These are phyloP conservation scores for Leptographium lundbergii DNA, from an alignment of 2,329 filamentous ascomycete genomes.

Conservation along the genomic window DNA sequence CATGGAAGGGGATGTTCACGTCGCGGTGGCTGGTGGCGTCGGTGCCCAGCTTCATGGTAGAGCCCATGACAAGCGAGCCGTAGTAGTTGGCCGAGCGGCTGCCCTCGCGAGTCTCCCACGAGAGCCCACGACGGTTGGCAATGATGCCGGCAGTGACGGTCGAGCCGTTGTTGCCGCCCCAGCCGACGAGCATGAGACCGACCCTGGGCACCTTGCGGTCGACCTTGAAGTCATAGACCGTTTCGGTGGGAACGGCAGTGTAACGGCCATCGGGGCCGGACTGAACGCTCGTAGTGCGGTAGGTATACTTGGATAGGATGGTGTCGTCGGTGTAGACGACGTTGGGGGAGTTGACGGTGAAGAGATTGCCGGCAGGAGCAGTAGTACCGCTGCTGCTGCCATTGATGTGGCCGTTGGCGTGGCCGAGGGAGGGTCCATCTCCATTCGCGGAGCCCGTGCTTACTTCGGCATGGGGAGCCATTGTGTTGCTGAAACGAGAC, in stretches of 20 bases:
- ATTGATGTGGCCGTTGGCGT: slow-evolving; percentile 16
- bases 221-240: slow-evolving; percentile 93
- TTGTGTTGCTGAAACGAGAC: slow-evolving; percentile 27
- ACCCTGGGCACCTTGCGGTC: slow-evolving; percentile 86
- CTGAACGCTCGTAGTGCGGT: slow-evolving; percentile 80
- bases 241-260: slow-evolving; percentile 77
- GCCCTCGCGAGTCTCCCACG: slow-evolving; percentile 91
- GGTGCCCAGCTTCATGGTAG: slow-evolving; percentile 90
- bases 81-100: slow-evolving; percentile 87
- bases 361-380: slow-evolving; percentile 48
- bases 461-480: slow-evolving; percentile 83
- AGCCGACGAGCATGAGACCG: slow-evolving; percentile 94
- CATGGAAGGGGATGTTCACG: slow-evolving; percentile 91
- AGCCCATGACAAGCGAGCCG: slow-evolving; percentile 92
- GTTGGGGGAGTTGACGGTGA: slow-evolving; percentile 84
- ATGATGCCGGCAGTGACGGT: slow-evolving; percentile 96
- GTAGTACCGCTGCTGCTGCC: slow-evolving; percentile 11
- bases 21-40: slow-evolving; percentile 75
- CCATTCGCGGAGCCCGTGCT: slow-evolving; percentile 45
- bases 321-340: slow-evolving; percentile 78
- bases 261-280: slow-evolving; percentile 59
- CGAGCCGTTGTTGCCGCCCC: slow-evolving; percentile 96
- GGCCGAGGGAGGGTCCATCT: slow-evolving; percentile 31
- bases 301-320: slow-evolving; percentile 91
- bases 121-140: slow-evolving; percentile 76